Conservation (phyloP, 1,284 basidiomycete species). For the Ceratorhiza oryzae-sativae region DNA sequence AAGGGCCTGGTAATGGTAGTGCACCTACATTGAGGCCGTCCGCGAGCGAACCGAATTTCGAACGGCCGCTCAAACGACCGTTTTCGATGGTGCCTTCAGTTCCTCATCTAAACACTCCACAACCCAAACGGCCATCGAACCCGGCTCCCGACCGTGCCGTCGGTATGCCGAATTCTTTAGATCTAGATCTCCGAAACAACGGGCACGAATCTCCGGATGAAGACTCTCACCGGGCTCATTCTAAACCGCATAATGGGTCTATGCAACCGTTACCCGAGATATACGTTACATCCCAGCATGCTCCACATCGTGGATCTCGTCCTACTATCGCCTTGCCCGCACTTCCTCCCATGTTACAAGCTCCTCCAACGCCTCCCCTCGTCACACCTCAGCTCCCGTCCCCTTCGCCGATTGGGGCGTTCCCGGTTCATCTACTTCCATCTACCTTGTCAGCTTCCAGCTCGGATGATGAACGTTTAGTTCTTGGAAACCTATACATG, state of each 20-base stretch:
- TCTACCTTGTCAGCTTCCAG: background rate
- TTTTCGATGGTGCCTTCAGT: constrained; percentile 17
- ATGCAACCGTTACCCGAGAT: background rate
- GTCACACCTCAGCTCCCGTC: constrained; percentile 39
- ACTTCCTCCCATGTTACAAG: background rate
- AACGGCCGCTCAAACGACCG: constrained; percentile 10
- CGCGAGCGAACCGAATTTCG: constrained; percentile 13
- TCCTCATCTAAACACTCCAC: background rate
- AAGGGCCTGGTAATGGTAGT: background rate
- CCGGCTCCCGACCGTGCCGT: background rate
- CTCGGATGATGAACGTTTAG: background rate
- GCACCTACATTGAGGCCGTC: constrained; percentile 3
- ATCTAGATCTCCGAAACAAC: constrained; percentile 16
- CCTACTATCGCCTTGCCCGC: constrained; percentile 11
- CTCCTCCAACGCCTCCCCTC: background rate
- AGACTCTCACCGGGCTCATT: background rate
- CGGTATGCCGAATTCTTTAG: background rate
- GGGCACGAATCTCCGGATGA: background rate
- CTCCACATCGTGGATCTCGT: background rate
- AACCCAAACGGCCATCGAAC: background rate
- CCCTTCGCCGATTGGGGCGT: constrained; percentile 31
- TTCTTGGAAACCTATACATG: constrained; percentile 85
- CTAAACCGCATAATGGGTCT: background rate
- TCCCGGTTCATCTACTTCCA: constrained; percentile 1
- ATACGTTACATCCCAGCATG: constrained; percentile 8